Conservation (phyloP, 1,284 basidiomycete genomes). For the Ganoderma leucocontextum region DNA sequence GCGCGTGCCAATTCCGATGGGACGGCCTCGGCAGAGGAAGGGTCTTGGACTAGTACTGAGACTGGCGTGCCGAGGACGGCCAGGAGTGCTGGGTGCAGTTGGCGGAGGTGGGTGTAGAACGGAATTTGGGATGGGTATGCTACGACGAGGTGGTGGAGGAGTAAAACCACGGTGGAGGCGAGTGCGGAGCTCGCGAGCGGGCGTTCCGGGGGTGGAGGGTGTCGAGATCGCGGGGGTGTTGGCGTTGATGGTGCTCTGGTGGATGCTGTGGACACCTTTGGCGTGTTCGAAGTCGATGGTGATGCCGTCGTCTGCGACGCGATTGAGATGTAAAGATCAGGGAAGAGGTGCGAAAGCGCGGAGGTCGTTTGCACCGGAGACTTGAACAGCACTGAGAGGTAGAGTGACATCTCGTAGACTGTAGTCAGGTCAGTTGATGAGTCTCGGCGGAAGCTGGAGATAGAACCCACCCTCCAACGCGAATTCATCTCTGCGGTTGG, state of each 20-base stretch:
- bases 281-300: slow-evolving; percentile 7
- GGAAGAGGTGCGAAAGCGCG: slow-evolving; percentile 64
- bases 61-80: slow-evolving; percentile 24
- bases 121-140: slow-evolving; percentile 67
- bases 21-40: slow-evolving; percentile 3
- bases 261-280: not conserved
- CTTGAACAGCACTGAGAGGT: slow-evolving; percentile 65
- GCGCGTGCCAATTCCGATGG: slow-evolving; percentile 5
- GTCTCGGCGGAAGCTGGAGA: not conserved
- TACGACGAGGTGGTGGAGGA: slow-evolving; percentile 62
- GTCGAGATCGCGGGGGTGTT: not conserved
- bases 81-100: slow-evolving; percentile 48
- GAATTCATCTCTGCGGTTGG: slow-evolving; percentile 62
- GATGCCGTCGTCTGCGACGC: not conserved
- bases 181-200: slow-evolving; percentile 31
- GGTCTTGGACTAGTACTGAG: not conserved
- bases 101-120: slow-evolving; percentile 56
- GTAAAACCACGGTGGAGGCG: slow-evolving; percentile 51
- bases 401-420: slow-evolving; percentile 80
- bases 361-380: slow-evolving; percentile 64
- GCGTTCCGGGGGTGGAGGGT: not conserved
- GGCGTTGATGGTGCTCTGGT: not conserved
- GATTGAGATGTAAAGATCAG: slow-evolving; percentile 50
- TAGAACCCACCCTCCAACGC: slow-evolving; percentile 64
- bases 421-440: slow-evolving; percentile 8